Percentiles rank a stretch among this genome's conserved stretches.
Evolutionary conservation across 129 eudicot species (phyloP).

Genomic region (Arctium lappa): DNA sequence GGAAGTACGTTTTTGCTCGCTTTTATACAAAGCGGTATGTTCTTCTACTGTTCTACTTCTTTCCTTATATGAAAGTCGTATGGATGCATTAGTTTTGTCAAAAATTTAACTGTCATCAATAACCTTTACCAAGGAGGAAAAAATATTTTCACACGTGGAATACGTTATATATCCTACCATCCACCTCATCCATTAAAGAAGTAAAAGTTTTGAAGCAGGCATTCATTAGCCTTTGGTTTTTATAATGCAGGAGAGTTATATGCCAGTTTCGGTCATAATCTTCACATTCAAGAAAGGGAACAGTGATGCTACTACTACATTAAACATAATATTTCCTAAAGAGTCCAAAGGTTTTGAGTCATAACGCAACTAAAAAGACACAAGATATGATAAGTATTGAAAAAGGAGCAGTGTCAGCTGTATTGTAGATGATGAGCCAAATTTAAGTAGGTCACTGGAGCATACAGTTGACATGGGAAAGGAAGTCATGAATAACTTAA

Average conservation of each 20-base stretch:
- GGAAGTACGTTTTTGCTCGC: slow-evolving; percentile 66
- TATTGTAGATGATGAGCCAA: background rate
- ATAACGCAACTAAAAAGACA: background rate
- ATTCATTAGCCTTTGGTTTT: background rate
- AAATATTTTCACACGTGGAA: background rate
- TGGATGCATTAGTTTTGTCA: background rate
- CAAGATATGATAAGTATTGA: background rate
- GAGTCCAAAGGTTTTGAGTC: slow-evolving; percentile 22
- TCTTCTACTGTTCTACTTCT: background rate
- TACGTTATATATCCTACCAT: slow-evolving; percentile 2
- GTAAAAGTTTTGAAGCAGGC: background rate
- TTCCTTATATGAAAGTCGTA: background rate
- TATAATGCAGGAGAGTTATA: slow-evolving; percentile 63
- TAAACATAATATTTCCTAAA: slow-evolving; percentile 63
- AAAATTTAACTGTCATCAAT: background rate
- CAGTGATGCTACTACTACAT: too few species aligned
- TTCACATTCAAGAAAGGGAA: slow-evolving; percentile 80
- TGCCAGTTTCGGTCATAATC: slow-evolving; percentile 82
- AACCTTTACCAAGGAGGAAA: background rate
- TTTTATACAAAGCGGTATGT: slow-evolving; percentile 86
- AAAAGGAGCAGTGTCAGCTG: slow-evolving; percentile 2
- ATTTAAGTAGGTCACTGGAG: slow-evolving; percentile 7
- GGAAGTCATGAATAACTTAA: background rate
- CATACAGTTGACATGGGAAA: background rate
- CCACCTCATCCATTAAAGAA: background rate